Evolutionary conservation across 2,329 filamentous ascomycete species (phyloP).

Genomic region (Microdochium bolleyi): DNA sequence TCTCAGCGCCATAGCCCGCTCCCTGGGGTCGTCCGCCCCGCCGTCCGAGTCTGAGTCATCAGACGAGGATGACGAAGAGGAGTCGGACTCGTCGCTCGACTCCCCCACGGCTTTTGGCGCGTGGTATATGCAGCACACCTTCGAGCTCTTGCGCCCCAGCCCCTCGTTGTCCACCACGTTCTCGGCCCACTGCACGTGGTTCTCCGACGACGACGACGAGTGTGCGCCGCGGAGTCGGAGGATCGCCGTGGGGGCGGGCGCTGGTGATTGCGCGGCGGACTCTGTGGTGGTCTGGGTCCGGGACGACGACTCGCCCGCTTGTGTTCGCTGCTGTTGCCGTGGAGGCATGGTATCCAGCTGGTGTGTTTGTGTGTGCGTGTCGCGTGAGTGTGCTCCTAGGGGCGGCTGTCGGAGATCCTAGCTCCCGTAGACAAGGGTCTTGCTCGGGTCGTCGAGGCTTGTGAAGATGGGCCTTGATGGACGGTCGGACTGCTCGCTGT

Average conservation of each 20-base stretch:
- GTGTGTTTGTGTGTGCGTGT: neutral
- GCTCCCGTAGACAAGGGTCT: no score
- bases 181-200: slow-evolving; percentile 84
- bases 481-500: no score
- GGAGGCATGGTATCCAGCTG: slow-evolving; percentile 13
- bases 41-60: slow-evolving; percentile 47
- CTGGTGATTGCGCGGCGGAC: neutral
- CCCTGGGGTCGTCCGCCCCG: slow-evolving; percentile 26
- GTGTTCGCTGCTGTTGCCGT: slow-evolving; percentile 16
- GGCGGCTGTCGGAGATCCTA: no score
- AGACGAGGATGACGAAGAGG: slow-evolving; percentile 44
- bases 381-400: neutral
- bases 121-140: slow-evolving; percentile 99
- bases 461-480: no score
- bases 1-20: slow-evolving; percentile 17
- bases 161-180: slow-evolving; percentile 94
- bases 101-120: slow-evolving; percentile 75
- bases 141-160: slow-evolving; percentile 86
- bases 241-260: slow-evolving; percentile 31
- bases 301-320: slow-evolving; percentile 4
- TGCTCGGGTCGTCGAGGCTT: no score
- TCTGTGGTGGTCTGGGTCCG: slow-evolving; percentile 12
- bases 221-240: slow-evolving; percentile 45
- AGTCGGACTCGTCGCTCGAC: slow-evolving; percentile 61
- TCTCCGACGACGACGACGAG: slow-evolving; percentile 28